Base-by-base conservation (phyloP, 768 basidiomycete species). In the Megacollybia marginata region DNA sequence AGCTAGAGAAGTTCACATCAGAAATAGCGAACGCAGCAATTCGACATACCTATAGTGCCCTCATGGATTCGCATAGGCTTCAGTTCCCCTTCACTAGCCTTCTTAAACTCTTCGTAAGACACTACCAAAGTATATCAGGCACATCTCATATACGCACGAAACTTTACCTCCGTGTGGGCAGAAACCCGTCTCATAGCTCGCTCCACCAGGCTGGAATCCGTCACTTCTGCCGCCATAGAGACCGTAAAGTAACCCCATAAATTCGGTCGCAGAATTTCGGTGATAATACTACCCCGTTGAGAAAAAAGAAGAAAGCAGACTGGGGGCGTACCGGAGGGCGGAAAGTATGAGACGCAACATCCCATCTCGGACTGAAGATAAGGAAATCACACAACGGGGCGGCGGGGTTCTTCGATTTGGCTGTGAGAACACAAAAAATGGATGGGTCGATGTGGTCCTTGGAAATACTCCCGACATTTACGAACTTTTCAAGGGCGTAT, bases 391-490 rank as follows among this genome's bases (percentile, higher is more conserved):
- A 74, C 11, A 85, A 71, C 9, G 82, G 76, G 2, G 79, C 74
- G 13, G 74, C 73, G 11, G 73, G 69, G 13, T 72, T 73, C 61
- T 82, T 81, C 20, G 82, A 83, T 54, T 76, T 76, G 32, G 76
- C 82, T 1, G 82, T 85, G 52, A 85, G 74, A 44, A 84, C 78
- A 52, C 80, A 82, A 67, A 84, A 83, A 54, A 82, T 76, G 9
- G 79, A 81, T 1, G 82, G 83, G 58, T 84, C 82, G 59, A 83
- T 78, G 61, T 85, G 83, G 60, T 85, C 83, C 56, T 74, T 78
- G 34, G 78, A 76, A 57, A 84, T 80, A 52, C 76, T 79, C 15
- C 83, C 82, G 46, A 84, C 78, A 55, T 72, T 71, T 52, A 76
- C 66, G 62, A 82, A 84, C 60, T 81, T 82, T 62, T 78, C 78